Evolutionary conservation across 352 stramenopile species (phyloP).

Genomic region (Pythium brassicae): DNA sequence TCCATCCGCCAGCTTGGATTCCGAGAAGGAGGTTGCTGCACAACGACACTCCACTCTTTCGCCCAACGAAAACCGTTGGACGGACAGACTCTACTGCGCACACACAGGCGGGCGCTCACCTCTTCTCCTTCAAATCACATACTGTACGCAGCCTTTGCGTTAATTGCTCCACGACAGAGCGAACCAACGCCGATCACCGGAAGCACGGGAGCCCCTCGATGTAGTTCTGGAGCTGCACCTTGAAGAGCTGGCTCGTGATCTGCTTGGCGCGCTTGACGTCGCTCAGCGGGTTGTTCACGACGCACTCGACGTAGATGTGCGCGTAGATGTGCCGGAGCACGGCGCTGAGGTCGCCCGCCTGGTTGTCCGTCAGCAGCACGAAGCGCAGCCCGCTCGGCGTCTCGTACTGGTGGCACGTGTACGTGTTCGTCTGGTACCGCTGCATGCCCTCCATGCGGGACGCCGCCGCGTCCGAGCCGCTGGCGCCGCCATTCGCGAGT

Average conservation of each 20-base stretch:
- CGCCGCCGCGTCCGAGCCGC: conserved; percentile 13
- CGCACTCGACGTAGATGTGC: conserved; percentile 87
- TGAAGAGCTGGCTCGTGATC: conserved; percentile 80
- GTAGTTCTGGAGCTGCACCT: conserved; percentile 65
- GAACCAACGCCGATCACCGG: conserved; percentile 24
- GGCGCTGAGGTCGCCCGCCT: conserved; percentile 72
- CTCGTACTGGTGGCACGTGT: conserved; percentile 91
- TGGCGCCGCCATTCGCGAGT: conserved; percentile 12
- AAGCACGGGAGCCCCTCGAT: conserved; percentile 71
- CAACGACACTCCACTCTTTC: too few relatives aligned
- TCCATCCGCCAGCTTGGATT: too few relatives aligned
- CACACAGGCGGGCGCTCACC: too few relatives aligned
- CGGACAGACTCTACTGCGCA: too few relatives aligned
- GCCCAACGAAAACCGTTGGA: too few relatives aligned
- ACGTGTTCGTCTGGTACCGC: conserved; percentile 83
- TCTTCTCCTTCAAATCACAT: too few relatives aligned
- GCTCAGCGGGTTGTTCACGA: conserved; percentile 88
- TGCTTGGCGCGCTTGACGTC: conserved; percentile 66
- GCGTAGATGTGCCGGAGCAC: conserved; percentile 87
- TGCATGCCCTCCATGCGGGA: conserved; percentile 53
- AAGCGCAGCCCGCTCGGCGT: conserved; percentile 86
- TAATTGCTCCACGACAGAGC: not conserved
- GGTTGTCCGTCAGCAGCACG: conserved; percentile 89
- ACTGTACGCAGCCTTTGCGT: too few relatives aligned
- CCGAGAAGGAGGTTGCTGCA: too few relatives aligned